Base-by-base conservation (phyloP, 306 rosid genomes). In the Hylodesmum podocarpum region DNA sequence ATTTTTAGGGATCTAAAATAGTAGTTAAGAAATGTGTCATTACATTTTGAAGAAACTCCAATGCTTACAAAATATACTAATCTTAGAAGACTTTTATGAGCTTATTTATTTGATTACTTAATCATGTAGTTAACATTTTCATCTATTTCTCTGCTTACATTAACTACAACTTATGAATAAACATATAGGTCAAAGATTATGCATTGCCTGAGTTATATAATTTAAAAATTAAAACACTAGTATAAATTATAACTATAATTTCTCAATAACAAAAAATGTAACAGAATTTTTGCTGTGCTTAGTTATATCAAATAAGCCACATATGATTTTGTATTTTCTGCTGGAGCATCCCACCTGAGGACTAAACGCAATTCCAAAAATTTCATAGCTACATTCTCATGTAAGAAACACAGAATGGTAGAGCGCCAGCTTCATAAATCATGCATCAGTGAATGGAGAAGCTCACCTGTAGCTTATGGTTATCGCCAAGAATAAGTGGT, bases 391-490 rank as follows among this genome's bases (percentile, higher is more conserved):
- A 64, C 63, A 47, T 46, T 80, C 16, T 58, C 33, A 77, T 51
- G 36, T 37, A 44, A 71, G 55, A 71, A 28, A 72, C 41, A 70
- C 3, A 18, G 27, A 65, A 61, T 46, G 68, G 37, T 40, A 31
- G 53, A 37, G 12, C 64, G 73, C 1, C 62, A 84, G 75, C 78
- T 72, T 54, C 47, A 80, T 40, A 69, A 49, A 39, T 49, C 14
- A 47, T 29, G 43, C 46, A 77, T 73, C 79, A 62, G 43, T 36
- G 21, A 2, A 41, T 49, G 68, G 50, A 53, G 63, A 72, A 39
- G 82, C 85, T 70, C 66, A 85, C 99, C 97, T 96, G 99, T 82
- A 96, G 83, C 79, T 93, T 93, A 79, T 93, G 98, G 84, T 93
- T 93, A 83, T 93, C 98, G 50, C 98, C 98, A 84, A 93, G 75